Conservation (phyloP, 768 basidiomycete genomes). For the Trametes cingulata region DNA sequence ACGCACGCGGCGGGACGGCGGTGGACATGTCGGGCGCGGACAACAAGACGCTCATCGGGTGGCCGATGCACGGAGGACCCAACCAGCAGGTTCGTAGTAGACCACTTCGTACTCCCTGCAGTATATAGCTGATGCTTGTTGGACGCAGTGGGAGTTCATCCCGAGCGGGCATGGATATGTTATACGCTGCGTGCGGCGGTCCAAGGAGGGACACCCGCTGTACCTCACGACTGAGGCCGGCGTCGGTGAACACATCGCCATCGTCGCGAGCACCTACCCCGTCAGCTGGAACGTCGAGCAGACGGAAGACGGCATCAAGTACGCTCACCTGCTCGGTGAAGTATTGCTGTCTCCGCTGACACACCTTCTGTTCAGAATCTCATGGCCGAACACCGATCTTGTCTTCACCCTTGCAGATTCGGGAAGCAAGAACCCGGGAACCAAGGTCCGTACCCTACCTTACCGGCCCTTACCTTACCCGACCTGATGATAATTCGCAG, state of each 20-base stretch:
- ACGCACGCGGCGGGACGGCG: constrained; percentile 27
- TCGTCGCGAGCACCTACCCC: constrained; percentile 30
- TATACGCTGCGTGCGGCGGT: constrained; percentile 22
- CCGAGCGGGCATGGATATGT: constrained; percentile 29
- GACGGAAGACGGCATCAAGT: constrained; percentile 22
- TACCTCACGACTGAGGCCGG: constrained; percentile 28
- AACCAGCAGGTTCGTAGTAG: constrained; percentile 32
- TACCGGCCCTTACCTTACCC: background rate
- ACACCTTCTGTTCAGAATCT: constrained; percentile 16
- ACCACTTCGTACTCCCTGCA: too few species aligned
- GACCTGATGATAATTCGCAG: constrained; percentile 2
- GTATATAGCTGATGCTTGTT: too few species aligned
- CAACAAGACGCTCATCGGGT: constrained; percentile 27
- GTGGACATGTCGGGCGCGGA: constrained; percentile 29
- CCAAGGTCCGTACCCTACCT: constrained; percentile 20
- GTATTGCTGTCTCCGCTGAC: background rate
- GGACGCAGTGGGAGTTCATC: constrained; percentile 32
- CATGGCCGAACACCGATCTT: constrained; percentile 27
- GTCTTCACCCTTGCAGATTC: constrained; percentile 25
- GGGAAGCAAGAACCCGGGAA: constrained; percentile 22
- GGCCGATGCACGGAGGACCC: constrained; percentile 23
- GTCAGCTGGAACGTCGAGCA: constrained; percentile 28
- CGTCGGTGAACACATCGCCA: constrained; percentile 11
- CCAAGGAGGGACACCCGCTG: constrained; percentile 12
- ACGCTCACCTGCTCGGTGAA: background rate